Base-by-base conservation (phyloP, 345 rosid species). In the Salix exigua region DNA sequence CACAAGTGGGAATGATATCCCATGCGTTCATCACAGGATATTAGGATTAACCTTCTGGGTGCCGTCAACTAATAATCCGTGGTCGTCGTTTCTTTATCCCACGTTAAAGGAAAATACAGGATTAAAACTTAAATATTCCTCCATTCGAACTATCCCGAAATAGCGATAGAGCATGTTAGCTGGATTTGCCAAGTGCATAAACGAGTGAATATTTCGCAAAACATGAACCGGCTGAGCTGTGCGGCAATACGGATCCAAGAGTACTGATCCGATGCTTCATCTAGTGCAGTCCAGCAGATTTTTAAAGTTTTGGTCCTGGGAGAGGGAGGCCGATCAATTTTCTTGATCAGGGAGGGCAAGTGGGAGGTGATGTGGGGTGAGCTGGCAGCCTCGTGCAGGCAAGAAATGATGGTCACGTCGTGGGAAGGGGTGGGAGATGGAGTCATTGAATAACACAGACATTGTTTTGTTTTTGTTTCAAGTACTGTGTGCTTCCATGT, bases 381-480 rank as follows among this genome's bases (percentile, higher is more conserved):
- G 87, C 73, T 82, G 85, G 82, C 66, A 2, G 75, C 79, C 73
- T 75, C 76, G 80, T 80, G 85, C 83, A 69, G 71, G 69, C 81
- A 69, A 71, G 37, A 78, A 76, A 81, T 71, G 83, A 83, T 77
- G 82, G 76, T 58, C 73, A 79, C 82, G 78, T 81, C 79, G 80
- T 74, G 83, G 72, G 73, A 7, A 16, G 4, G 12, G 42, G 26
- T n/a, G 53, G 17, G 60, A 51, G 5, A 40, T 4, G 26, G 71
- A 23, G 23, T 44, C 69, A 50, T 5, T 1, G n/a, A 17, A 48
- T 33, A 51, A 72, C 7, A 16, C 9, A 8, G 21, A 42, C 63
- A 66, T 73, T 38, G 26, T 14, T 48, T 48, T 40, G 23, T 8
- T 68, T 40, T 28, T 5, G 8, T 40, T 40, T 23, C 44, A 21